Evolutionary conservation across 148 eudicot species (phyloP).

Genomic region (Rhododendron molle): DNA sequence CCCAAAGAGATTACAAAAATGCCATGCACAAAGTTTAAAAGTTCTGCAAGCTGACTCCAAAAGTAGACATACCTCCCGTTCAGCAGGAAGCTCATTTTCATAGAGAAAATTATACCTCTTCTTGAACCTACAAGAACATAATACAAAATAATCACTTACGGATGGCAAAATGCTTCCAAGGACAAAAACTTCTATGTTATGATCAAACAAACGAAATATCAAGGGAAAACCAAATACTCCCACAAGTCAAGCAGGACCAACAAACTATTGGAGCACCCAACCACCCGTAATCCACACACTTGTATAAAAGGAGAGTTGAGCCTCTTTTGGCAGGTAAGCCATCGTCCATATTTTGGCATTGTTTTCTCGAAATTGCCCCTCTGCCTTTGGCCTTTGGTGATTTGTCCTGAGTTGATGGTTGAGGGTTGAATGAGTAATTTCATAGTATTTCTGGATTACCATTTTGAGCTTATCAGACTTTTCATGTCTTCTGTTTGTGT

Average conservation of each 20-base stretch:
- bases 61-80: slow-evolving; percentile 55
- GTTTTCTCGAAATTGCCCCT: no score
- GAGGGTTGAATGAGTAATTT: no score
- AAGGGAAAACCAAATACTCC: not conserved
- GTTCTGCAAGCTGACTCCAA: not conserved
- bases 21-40: not conserved
- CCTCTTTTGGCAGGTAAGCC: no score
- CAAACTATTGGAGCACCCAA: not conserved
- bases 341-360: no score
- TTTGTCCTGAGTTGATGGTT: no score
- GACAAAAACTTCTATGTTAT: not conserved
- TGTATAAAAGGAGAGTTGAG: no score
- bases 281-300: not conserved
- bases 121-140: slow-evolving; percentile 57
- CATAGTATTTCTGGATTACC: no score
- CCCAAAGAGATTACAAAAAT: slow-evolving; percentile 12
- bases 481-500: no score
- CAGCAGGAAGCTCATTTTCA: slow-evolving; percentile 68
- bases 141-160: not conserved
- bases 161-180: not conserved
- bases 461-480: no score
- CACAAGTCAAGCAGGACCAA: not conserved
- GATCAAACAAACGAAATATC: not conserved
- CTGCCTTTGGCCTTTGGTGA: no score
- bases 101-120: slow-evolving; percentile 76